Evolutionary conservation across 208 protist species (phyloP), one percentile per base, ranked within the genome.

Genomic region (Kentomonas sorsogonicus): DNA sequence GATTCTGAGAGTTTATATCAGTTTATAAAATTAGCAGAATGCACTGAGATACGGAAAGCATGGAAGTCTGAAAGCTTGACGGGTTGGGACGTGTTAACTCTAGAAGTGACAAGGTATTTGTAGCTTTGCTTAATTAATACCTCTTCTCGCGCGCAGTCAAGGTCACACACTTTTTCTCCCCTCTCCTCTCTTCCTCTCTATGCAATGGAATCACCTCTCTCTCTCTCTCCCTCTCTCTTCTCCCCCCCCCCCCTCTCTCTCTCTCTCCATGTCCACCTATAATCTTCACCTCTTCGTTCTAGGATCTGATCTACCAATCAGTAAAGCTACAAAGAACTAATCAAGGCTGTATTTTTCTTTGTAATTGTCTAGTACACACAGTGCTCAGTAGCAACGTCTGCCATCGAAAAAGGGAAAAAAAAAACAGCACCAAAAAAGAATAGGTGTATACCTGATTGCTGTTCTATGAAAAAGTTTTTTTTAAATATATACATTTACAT

Each of bases 401-500:
- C 22, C 20, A n/a, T n/a, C n/a, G 11, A 36, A 5, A 36, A 36
- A 36, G 33, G 11, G 11, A 36, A 36, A 36, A 36, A 11, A 11
- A 36, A 36, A 5, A 36, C 11, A 36, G 5, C 11, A 36, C 5
- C 5, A 36, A 36, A 36, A 36, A 36, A 36, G 33, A 36, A 36
- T 36, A 36, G 33, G 7, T 11, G 11, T 15, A 15, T 36, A 36
- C 5, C 5, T 5, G 7, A 15, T 5, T 36, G 7, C 33, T 36
- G 5, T 36, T 36, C 11, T 36, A 15, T 5, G 11, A 36, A 11
- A 5, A 5, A n/a, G n/a, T n/a, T n/a, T n/a, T n/a, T 18, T 33
- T n/a, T 55, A 47, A 27, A 47, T 47, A 5, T 47, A 47, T 46
- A 13, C 7, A 22, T 22, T 25, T 39, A 9, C 41, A 29, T 46